Evolutionary conservation across 371 early-diverging fungal species (phyloP).

Genomic region (Chytridiales sp.): DNA sequence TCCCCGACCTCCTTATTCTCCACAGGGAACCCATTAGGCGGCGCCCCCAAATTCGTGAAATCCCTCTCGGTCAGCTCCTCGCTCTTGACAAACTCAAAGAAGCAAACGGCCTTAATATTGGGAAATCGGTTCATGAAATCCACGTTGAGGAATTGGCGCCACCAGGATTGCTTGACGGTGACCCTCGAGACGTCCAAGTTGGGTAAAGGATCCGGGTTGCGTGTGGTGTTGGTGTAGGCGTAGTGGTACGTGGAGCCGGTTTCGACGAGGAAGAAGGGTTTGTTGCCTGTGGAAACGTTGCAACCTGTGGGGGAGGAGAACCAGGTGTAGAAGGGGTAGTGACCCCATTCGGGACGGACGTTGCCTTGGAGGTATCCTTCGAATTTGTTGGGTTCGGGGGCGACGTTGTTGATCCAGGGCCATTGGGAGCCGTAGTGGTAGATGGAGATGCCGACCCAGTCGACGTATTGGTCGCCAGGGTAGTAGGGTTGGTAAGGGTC

Average conservation of each 20-base stretch:
- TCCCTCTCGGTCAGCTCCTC: constrained; percentile 38
- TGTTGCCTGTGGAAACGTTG: constrained; percentile 28
- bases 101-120: constrained; percentile 31
- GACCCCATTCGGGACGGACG: constrained; percentile 19
- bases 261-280: constrained; percentile 48
- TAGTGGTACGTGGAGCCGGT: constrained; percentile 35
- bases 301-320: constrained; percentile 29
- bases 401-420: constrained; percentile 10
- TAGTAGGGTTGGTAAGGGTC: constrained; percentile 36
- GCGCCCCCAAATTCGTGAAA: too few species aligned
- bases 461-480: constrained; percentile 47
- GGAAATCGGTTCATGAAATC: constrained; percentile 31
- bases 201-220: background rate
- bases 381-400: constrained; percentile 7
- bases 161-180: constrained; percentile 42
- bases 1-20: too few species aligned
- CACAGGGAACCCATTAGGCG: too few species aligned
- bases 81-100: constrained; percentile 40
- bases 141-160: constrained; percentile 34
- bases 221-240: background rate
- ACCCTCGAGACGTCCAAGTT: constrained; percentile 18
- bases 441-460: constrained; percentile 44
- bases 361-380: constrained; percentile 30
- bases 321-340: constrained; percentile 40
- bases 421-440: constrained; percentile 11